phyloP scores from a whole-genome alignment of 2,329 filamentous ascomycete species.

The Cytospora chrysosperma region DNA sequence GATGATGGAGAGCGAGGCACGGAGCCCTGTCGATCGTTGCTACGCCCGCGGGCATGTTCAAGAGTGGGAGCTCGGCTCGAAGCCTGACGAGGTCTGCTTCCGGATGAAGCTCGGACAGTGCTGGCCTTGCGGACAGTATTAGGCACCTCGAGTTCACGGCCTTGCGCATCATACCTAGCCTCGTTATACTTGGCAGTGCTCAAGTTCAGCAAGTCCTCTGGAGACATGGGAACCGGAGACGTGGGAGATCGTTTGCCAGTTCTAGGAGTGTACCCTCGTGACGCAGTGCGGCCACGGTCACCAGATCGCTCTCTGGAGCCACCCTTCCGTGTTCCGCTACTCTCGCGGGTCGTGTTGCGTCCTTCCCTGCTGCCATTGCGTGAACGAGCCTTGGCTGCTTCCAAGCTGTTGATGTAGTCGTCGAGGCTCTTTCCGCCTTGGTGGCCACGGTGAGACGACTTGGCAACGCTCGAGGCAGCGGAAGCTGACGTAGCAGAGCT shows the following conservation, averaged over 20 bases:
- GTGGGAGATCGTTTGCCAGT: constrained; percentile 84
- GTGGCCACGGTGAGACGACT: constrained; percentile 50
- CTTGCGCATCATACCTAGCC: constrained; percentile 28
- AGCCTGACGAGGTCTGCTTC: constrained; percentile 37
- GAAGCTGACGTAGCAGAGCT: constrained; percentile 58
- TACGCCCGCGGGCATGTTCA: constrained; percentile 59
- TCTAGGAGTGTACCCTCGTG: constrained; percentile 63
- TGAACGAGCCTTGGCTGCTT: constrained; percentile 65
- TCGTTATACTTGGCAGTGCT: constrained; percentile 45
- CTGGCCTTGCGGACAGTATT: constrained; percentile 45
- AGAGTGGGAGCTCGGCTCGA: constrained; percentile 49
- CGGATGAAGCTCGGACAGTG: constrained; percentile 34
- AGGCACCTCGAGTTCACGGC: constrained; percentile 39
- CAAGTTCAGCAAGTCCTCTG: constrained; percentile 72
- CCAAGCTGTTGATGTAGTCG: constrained; percentile 83
- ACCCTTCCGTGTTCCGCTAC: constrained; percentile 49
- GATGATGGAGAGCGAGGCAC: constrained; percentile 72
- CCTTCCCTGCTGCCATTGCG: constrained; percentile 54
- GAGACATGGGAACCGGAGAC: constrained; percentile 91
- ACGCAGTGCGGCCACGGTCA: constrained; percentile 65
- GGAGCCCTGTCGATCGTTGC: constrained; percentile 58
- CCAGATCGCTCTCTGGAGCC: constrained; percentile 62
- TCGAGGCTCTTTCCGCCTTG: constrained; percentile 67
- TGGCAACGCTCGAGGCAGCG: constrained; percentile 51
- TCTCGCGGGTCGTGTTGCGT: constrained; percentile 44